These are phyloP conservation scores for Brassica juncea DNA, from an alignment of 345 rosid species.

Conservation along the genomic window DNA sequence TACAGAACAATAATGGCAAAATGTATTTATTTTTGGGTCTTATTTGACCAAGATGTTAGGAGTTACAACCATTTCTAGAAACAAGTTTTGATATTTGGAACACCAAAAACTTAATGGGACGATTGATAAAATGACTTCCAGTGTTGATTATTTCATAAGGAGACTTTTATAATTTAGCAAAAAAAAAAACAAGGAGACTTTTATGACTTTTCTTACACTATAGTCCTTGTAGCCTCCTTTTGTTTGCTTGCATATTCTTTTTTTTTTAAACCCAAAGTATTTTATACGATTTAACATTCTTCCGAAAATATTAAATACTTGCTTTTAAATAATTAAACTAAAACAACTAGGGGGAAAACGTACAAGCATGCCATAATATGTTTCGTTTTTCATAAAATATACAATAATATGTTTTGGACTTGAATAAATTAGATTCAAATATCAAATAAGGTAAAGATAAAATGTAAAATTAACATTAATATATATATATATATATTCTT, in stretches of 20 bases:
- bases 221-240: background rate
- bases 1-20: background rate
- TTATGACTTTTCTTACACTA: slow-evolving; percentile 22
- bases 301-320: background rate
- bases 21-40: background rate
- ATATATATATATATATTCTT: background rate
- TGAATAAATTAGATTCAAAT: background rate
- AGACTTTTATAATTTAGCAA: too few relatives aligned
- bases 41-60: background rate
- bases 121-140: slow-evolving; percentile 8
- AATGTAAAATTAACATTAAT: background rate
- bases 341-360: background rate
- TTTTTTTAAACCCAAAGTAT: background rate
- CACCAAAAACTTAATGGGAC: slow-evolving; percentile 7
- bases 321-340: background rate
- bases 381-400: too few relatives aligned
- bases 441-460: background rate
- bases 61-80: background rate
- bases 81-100: slow-evolving; percentile 9
- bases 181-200: slow-evolving; percentile 20
- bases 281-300: background rate
- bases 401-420: background rate
- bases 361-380: background rate
- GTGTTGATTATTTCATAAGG: background rate
- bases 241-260: background rate